These are phyloP conservation scores for Canavalia gladiata DNA, from an alignment of 306 rosid genomes.

Conservation along the genomic window DNA sequence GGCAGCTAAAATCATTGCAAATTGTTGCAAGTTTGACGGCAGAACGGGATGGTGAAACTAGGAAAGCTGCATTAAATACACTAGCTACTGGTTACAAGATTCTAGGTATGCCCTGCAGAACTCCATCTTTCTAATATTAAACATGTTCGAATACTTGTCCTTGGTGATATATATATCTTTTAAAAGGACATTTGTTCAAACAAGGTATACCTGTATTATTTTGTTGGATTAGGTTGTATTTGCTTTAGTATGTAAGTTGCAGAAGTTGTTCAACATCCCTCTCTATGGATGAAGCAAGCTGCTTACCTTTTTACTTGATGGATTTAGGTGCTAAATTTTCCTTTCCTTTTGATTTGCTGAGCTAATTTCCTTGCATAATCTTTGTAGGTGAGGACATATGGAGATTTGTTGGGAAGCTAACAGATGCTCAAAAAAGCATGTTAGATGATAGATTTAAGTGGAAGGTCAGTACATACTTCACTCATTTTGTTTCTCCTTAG, in stretches of 20 bases:
- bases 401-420: constrained; percentile 94
- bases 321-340: constrained; percentile 24
- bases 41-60: constrained; percentile 93
- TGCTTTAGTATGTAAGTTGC: constrained; percentile 3
- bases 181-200: neutral
- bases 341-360: constrained; percentile 29
- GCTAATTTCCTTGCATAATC: constrained; percentile 7
- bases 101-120: constrained; percentile 72
- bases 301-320: neutral
- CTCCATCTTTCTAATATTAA: neutral
- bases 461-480: constrained; percentile 68
- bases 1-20: constrained; percentile 94
- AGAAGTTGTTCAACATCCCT: neutral
- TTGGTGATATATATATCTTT: neutral
- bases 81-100: constrained; percentile 97
- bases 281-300: constrained; percentile 31
- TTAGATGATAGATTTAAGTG: constrained; percentile 96
- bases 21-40: constrained; percentile 95
- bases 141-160: neutral
- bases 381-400: constrained; percentile 93
- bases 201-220: neutral
- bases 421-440: constrained; percentile 99
- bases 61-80: constrained; percentile 97
- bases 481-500: constrained; percentile 18
- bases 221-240: constrained; percentile 6